A percentile compares a stretch with the other conserved stretches of the same genome.
Conservation (phyloP, 495 filamentous ascomycete genomes). For the Tuber brumale region DNA sequence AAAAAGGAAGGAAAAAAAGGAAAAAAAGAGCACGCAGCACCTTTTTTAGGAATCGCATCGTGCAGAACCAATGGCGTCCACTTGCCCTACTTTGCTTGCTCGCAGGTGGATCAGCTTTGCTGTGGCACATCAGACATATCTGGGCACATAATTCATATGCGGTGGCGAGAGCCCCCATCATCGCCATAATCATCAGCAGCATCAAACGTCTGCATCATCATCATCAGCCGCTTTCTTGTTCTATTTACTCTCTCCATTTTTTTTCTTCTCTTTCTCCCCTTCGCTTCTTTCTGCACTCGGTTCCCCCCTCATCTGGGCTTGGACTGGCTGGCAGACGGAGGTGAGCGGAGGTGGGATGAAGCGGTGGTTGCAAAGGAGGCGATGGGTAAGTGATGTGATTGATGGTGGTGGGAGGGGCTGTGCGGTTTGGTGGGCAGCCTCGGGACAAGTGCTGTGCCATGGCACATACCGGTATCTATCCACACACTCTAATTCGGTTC, state of each 20-base stretch:
- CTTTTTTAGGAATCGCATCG: constrained; percentile 3
- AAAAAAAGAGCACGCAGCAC: neutral
- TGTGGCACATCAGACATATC: neutral
- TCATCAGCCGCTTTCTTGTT: neutral
- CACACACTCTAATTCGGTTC: neutral
- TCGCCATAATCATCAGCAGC: neutral
- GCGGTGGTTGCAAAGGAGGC: neutral
- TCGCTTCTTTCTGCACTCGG: neutral
- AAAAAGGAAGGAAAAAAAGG: neutral
- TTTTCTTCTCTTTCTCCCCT: too few species aligned
- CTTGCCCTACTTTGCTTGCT: neutral
- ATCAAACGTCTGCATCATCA: neutral
- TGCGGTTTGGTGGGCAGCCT: neutral
- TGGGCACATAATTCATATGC: neutral
- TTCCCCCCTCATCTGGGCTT: neutral
- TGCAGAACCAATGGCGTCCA: neutral
- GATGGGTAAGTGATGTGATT: neutral
- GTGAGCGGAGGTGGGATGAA: neutral
- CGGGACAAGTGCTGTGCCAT: neutral
- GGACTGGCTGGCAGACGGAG: neutral
- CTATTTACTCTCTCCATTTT: neutral
- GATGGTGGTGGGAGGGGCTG: neutral
- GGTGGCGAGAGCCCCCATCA: neutral
- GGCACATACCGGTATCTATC: neutral
- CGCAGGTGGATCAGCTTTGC: neutral